phyloP scores from a whole-genome alignment of 305 asterid species.

The Solanum hybrid region DNA sequence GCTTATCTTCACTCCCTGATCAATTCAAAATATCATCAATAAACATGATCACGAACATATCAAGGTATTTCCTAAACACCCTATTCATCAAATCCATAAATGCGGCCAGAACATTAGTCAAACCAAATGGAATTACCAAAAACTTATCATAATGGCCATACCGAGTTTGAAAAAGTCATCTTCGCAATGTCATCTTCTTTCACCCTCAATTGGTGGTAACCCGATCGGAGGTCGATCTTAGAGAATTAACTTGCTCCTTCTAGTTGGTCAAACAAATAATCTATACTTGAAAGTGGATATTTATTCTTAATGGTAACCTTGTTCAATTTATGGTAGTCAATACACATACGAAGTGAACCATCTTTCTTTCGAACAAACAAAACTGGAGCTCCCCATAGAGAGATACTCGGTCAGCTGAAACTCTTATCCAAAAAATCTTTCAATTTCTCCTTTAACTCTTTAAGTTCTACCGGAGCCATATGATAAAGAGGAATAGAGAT shows the following conservation, averaged over 20 bases:
- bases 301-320: not conserved
- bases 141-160: not conserved
- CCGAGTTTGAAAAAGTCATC: not conserved
- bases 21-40: not conserved
- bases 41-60: not conserved
- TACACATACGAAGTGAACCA: not conserved
- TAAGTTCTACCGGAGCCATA: not conserved
- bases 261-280: not conserved
- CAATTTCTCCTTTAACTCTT: not conserved
- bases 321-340: not conserved
- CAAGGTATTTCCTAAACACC: not conserved
- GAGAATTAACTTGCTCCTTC: not conserved
- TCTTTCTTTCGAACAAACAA: not conserved
- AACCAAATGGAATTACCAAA: not conserved
- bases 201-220: not conserved
- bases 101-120: not conserved
- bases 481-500: not conserved
- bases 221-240: not conserved
- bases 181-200: not conserved
- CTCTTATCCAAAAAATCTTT: not conserved
- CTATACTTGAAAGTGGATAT: not conserved
- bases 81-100: not conserved
- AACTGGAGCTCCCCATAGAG: not conserved
- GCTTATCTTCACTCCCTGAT: not conserved
- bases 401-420: not conserved